phyloP scores from a whole-genome alignment of 1,139 yeast genomes.

The Arxiozyma slooffiae region DNA sequence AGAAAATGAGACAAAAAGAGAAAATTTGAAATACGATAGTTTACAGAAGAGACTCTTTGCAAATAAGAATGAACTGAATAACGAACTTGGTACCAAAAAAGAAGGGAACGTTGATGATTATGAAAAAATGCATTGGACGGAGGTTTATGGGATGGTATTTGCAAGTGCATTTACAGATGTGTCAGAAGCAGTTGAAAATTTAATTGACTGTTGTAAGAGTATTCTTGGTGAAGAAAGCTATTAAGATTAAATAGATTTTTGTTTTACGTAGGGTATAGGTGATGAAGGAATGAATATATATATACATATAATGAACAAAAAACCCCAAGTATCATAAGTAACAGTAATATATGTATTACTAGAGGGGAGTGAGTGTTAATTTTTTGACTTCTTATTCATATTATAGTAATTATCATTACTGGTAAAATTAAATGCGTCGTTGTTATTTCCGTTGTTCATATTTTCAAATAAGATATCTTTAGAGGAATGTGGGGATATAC shows the following conservation, averaged over 20 bases:
- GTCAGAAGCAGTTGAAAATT: constrained; percentile 35
- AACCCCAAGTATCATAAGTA: background rate
- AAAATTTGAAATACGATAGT: constrained; percentile 5
- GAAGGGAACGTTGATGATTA: constrained; percentile 15
- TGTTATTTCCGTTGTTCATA: background rate
- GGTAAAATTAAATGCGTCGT: background rate
- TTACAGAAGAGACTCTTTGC: constrained; percentile 4
- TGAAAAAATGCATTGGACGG: constrained; percentile 36
- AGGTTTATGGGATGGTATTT: constrained; percentile 42
- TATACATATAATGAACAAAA: background rate
- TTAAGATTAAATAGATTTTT: constrained; percentile 1
- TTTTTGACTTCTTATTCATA: background rate
- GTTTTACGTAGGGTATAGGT: too few species aligned
- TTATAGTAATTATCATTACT: background rate
- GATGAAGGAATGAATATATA: background rate
- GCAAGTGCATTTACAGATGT: constrained; percentile 40
- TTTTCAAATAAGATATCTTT: constrained; percentile 2
- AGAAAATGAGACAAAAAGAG: constrained; percentile 15
- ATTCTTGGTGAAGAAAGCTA: constrained; percentile 37
- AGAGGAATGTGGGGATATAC: constrained; percentile 14
- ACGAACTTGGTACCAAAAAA: background rate
- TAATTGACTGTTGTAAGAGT: constrained; percentile 34
- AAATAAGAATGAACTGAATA: background rate
- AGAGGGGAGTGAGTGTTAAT: background rate
- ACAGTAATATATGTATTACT: background rate